These are phyloP conservation scores for Daldinia childiae DNA, from an alignment of 495 filamentous ascomycete genomes.

Conservation along the genomic window DNA sequence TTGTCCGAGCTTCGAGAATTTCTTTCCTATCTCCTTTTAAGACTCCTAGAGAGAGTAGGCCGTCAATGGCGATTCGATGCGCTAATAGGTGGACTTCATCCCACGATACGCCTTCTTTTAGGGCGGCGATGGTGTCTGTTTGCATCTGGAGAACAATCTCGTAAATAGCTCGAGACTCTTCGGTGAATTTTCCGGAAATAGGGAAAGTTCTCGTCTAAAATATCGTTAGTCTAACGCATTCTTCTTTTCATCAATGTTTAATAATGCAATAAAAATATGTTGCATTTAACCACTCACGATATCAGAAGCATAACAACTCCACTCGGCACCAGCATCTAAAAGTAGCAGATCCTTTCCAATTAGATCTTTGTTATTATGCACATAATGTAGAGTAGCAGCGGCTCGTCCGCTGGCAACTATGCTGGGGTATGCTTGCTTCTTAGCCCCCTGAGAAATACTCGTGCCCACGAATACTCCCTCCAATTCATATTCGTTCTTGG, in stretches of 20 bases:
- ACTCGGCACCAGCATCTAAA: slow-evolving; percentile 87
- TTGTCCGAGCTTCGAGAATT: slow-evolving; percentile 76
- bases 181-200: slow-evolving; percentile 76
- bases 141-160: slow-evolving; percentile 91
- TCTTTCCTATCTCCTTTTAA: slow-evolving; percentile 73
- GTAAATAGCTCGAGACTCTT: slow-evolving; percentile 81
- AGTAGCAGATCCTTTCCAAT: slow-evolving; percentile 76
- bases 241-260: neutral
- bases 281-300: slow-evolving; percentile 58
- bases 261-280: neutral
- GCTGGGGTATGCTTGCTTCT: slow-evolving; percentile 83
- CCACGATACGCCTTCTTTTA: slow-evolving; percentile 84
- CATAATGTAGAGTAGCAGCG: slow-evolving; percentile 88
- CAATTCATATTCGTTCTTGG: slow-evolving; percentile 82
- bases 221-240: slow-evolving; percentile 14
- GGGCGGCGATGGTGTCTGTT: slow-evolving; percentile 71
- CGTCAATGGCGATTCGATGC: slow-evolving; percentile 83
- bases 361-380: slow-evolving; percentile 75
- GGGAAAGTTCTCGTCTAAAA: slow-evolving; percentile 82
- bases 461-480: slow-evolving; percentile 78
- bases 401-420: slow-evolving; percentile 82
- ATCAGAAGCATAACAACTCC: slow-evolving; percentile 81
- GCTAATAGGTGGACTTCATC: slow-evolving; percentile 83
- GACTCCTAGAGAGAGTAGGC: slow-evolving; percentile 78
- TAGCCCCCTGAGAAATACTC: slow-evolving; percentile 78